These are phyloP conservation scores for Artemisia annua DNA, from an alignment of 129 eudicot genomes.

Conservation along the genomic window DNA sequence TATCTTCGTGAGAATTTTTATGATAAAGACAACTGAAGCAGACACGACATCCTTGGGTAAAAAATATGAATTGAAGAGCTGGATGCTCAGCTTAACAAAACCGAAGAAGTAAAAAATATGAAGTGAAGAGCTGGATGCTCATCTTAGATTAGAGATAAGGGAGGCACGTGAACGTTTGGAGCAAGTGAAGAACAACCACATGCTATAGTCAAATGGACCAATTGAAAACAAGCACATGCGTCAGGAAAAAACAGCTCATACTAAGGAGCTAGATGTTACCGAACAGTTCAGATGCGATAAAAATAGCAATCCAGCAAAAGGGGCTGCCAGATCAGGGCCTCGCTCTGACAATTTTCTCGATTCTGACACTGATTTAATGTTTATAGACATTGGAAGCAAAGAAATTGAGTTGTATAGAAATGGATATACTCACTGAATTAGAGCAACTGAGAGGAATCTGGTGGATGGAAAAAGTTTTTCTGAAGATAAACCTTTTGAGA, in stretches of 20 bases:
- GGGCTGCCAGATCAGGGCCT: slow-evolving; percentile 18
- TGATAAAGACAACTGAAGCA: slow-evolving; percentile 54
- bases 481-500: slow-evolving; percentile 23
- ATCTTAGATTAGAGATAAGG: slow-evolving; percentile 66
- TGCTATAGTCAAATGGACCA: slow-evolving; percentile 18
- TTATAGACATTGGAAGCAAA: slow-evolving; percentile 30
- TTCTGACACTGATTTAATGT: slow-evolving; percentile 11
- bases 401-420: slow-evolving; percentile 48
- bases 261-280: slow-evolving; percentile 9
- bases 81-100: slow-evolving; percentile 70
- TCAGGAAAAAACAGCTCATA: slow-evolving; percentile 23
- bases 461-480: slow-evolving; percentile 22
- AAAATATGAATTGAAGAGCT: slow-evolving; percentile 59
- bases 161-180: slow-evolving; percentile 48
- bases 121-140: too few relatives aligned
- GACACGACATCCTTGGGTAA: slow-evolving; percentile 36
- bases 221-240: slow-evolving; percentile 6
- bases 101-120: slow-evolving; percentile 73
- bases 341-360: too few relatives aligned
- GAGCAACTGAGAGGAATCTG: slow-evolving; percentile 42
- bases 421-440: slow-evolving; percentile 61
- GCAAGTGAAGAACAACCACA: slow-evolving; percentile 32
- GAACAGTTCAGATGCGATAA: slow-evolving; percentile 22
- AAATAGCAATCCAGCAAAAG: slow-evolving; percentile 26
- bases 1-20: background rate